Evolutionary conservation across 148 eudicot species (phyloP), one percentile per base, ranked within the genome.

Genomic region (Rhododendron molle): DNA sequence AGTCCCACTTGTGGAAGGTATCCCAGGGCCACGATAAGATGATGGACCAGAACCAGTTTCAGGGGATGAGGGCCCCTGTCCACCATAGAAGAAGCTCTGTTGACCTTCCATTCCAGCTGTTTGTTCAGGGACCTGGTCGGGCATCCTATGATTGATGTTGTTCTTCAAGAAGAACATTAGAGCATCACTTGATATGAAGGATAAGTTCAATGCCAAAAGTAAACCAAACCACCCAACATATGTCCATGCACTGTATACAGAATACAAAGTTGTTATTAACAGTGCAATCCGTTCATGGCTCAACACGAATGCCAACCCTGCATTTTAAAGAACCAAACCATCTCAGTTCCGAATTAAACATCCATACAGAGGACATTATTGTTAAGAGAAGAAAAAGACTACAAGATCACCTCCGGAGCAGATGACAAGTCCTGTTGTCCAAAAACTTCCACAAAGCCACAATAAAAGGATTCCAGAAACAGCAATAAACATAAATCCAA

Each of bases 161-260:
- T 89, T 92, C 88, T 91, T 92, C 88, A 95, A 87, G 85, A 95
- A 89, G 91, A 81, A 94, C 86, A 93, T 81, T 74, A 95, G 92
- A 34, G 84, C 95, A 89, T 96, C 99, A 88, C 96, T 95, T 65
- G 98, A 96, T 78, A 96, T 85, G 87, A 96, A 96, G 78, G 99
- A 94, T 47, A 96, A 87, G 88, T 94, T 96, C 85, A 96, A 88
- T 47, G 92, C 93, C 81, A 93, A 80, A 62, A 93, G 85, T 67
- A 94, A 83, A 28, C 98, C 94, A 84, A 94, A 88, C 98, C 98
- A 97, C 82, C 99, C 99, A 85, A 90, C 94, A 88, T 93, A 92
- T 50, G 86, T 84, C 95, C 95, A 94, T 54, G 93, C 98, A 91
- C 95, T 94, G 87, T 95, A 95, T 81, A 94, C 78, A 62, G 99